phyloP scores from a whole-genome alignment of 2,329 filamentous ascomycete genomes.

The Nothophoma quercina region DNA sequence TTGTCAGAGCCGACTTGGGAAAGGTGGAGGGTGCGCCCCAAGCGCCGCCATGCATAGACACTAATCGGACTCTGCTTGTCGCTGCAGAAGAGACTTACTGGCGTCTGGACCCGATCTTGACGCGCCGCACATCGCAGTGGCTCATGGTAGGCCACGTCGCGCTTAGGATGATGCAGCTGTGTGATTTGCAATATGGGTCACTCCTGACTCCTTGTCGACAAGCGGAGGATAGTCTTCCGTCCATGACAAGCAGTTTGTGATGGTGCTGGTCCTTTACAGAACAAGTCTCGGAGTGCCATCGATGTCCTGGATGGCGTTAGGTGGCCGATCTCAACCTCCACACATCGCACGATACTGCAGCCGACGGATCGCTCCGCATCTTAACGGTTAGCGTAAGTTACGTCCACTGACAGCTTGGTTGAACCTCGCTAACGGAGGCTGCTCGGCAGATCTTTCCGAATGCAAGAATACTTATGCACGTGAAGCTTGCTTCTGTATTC shows the following conservation, averaged over 20 bases:
- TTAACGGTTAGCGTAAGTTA: constrained; percentile 30
- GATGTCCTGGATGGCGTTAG: constrained; percentile 17
- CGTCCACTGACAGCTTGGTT: constrained; percentile 32
- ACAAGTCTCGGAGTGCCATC: neutral
- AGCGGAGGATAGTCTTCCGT: constrained; percentile 34
- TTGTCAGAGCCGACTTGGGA: constrained; percentile 29
- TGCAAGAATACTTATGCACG: constrained; percentile 1
- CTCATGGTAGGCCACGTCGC: constrained; percentile 1
- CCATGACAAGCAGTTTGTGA: constrained; percentile 18
- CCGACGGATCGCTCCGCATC: constrained; percentile 43
- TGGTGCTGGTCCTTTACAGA: neutral
- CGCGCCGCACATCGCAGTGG: neutral
- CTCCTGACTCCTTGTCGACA: constrained; percentile 11
- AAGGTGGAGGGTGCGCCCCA: constrained; percentile 32
- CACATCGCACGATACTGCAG: constrained; percentile 29
- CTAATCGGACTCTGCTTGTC: constrained; percentile 31
- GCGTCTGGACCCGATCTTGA: constrained; percentile 25
- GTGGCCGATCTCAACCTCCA: constrained; percentile 28
- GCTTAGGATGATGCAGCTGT: neutral
- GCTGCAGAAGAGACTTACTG: constrained; percentile 28
- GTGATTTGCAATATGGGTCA: neutral
- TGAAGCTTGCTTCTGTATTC: neutral
- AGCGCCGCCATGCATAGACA: constrained; percentile 36
- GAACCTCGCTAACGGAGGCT: constrained; percentile 30
- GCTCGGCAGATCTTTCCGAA: constrained; percentile 31